These are phyloP conservation scores for Globisporangium echinulatum DNA, from an alignment of 352 stramenopile genomes.

Conservation along the genomic window DNA sequence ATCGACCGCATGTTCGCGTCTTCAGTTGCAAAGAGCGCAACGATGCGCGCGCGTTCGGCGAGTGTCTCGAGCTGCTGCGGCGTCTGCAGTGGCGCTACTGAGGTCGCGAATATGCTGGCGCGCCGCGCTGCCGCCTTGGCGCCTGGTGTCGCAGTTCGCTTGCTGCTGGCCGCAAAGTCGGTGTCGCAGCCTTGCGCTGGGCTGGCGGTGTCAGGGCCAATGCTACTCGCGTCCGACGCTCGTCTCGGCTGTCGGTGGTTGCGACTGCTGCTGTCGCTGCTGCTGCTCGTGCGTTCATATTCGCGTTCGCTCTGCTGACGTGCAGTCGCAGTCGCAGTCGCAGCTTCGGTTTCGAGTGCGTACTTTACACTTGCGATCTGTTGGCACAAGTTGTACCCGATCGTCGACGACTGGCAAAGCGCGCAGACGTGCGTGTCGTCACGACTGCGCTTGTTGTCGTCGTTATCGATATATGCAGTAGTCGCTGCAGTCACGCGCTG, in stretches of 20 bases:
- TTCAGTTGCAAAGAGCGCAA: conserved; percentile 46
- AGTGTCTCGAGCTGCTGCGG: conserved; percentile 2
- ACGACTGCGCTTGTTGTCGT: not conserved
- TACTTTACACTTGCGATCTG: conserved; percentile 52
- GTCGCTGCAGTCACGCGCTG: no score
- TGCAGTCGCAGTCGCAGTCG: conserved; percentile 4
- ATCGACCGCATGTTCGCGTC: conserved; percentile 49
- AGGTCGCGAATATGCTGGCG: not conserved
- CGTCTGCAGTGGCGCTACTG: not conserved
- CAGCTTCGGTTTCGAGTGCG: conserved; percentile 31
- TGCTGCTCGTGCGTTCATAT: not conserved
- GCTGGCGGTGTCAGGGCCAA: no score
- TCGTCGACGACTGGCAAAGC: conserved; percentile 51
- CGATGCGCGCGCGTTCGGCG: conserved; percentile 17
- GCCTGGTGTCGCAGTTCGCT: not conserved
- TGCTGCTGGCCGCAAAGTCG: not conserved
- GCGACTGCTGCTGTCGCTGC: not conserved
- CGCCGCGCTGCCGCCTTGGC: not conserved
- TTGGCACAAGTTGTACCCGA: conserved; percentile 58
- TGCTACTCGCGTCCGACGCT: not conserved
- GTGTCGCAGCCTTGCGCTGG: no score
- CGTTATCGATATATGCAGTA: no score
- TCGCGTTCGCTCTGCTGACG: conserved; percentile 8
- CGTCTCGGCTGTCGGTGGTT: not conserved
- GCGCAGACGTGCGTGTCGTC: conserved; percentile 14